Percentiles rank a stretch among this genome's conserved stretches.
phyloP scores from a whole-genome alignment of 2,329 filamentous ascomycete genomes.

The Juglanconis sp. region DNA sequence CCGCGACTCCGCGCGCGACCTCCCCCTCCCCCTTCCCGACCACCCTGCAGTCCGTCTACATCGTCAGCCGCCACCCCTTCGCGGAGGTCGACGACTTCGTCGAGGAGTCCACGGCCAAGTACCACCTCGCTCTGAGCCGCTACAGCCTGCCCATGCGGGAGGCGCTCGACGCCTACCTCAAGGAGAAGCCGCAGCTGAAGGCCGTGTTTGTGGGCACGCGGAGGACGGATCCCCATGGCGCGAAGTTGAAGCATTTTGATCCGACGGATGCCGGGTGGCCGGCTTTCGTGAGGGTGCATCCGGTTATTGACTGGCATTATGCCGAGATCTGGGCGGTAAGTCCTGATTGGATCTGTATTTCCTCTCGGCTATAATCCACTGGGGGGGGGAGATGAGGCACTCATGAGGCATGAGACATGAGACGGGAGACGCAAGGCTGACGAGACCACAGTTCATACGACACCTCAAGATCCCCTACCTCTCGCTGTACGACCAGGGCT shows the following conservation, averaged over 20 bases:
- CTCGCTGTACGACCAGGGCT: conserved; percentile 68
- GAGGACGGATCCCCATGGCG: conserved; percentile 88
- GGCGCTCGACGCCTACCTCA: conserved; percentile 75
- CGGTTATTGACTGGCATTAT: conserved; percentile 97
- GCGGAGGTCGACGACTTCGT: conserved; percentile 85
- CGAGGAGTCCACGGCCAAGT: conserved; percentile 57
- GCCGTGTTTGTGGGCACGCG: conserved; percentile 87
- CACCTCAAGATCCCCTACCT: conserved; percentile 82
- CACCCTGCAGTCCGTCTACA: conserved; percentile 78
- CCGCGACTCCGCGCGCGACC: conserved; percentile 15
- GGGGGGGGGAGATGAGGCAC: not conserved
- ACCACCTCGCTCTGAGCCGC: conserved; percentile 72
- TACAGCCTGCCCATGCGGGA: conserved; percentile 78
- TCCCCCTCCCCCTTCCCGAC: conserved; percentile 33
- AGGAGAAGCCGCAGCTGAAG: conserved; percentile 59
- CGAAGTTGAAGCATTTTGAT: conserved; percentile 75
- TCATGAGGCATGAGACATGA: not conserved
- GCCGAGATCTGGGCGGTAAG: conserved; percentile 89
- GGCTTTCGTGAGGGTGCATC: conserved; percentile 86
- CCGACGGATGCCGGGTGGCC: conserved; percentile 89
- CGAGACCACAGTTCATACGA: conserved; percentile 63
- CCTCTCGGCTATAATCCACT: not conserved
- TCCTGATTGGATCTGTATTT: conserved; percentile 21
- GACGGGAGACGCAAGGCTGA: conserved; percentile 10
- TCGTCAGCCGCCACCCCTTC: conserved; percentile 81